Conservation (phyloP, 805 yeast species). For the Yarrowia sp. region DNA sequence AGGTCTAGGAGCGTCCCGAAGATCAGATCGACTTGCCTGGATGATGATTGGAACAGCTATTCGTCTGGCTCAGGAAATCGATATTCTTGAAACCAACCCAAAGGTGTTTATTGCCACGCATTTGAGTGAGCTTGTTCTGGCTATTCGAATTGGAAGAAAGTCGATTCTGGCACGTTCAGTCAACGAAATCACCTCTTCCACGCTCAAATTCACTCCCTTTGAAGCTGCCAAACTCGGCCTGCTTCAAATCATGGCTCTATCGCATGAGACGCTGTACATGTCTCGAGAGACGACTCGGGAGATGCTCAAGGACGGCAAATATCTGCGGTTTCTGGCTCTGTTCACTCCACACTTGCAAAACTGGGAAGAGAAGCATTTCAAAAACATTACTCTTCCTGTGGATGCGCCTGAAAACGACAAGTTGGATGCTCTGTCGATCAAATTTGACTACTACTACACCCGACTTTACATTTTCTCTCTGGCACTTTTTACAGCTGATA, state of each 20-base stretch:
- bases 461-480: constrained; percentile 79
- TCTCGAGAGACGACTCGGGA: constrained; percentile 39
- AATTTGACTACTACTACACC: constrained; percentile 81
- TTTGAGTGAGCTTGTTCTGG: constrained; percentile 75
- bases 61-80: constrained; percentile 81
- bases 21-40: constrained; percentile 91
- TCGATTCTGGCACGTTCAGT: constrained; percentile 69
- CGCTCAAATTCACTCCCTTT: constrained; percentile 51
- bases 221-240: constrained; percentile 80
- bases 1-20: constrained; percentile 78
- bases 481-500: constrained; percentile 56
- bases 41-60: constrained; percentile 87
- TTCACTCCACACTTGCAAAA: constrained; percentile 71
- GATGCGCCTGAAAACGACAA: constrained; percentile 19
- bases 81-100: constrained; percentile 68
- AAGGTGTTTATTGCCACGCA: constrained; percentile 80
- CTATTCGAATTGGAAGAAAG: constrained; percentile 74
- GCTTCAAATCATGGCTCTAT: constrained; percentile 71
- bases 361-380: constrained; percentile 68
- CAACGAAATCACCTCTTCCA: constrained; percentile 49
- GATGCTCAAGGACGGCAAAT: constrained; percentile 39
- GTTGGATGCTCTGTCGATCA: constrained; percentile 50
- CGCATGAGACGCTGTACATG: constrained; percentile 78
- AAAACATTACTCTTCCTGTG: constrained; percentile 41
- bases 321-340: constrained; percentile 65